Evolutionary conservation across 2,329 filamentous ascomycete genomes (phyloP), one percentile per base, ranked within the genome.

Genomic region (Plectosphaerella sp.): DNA sequence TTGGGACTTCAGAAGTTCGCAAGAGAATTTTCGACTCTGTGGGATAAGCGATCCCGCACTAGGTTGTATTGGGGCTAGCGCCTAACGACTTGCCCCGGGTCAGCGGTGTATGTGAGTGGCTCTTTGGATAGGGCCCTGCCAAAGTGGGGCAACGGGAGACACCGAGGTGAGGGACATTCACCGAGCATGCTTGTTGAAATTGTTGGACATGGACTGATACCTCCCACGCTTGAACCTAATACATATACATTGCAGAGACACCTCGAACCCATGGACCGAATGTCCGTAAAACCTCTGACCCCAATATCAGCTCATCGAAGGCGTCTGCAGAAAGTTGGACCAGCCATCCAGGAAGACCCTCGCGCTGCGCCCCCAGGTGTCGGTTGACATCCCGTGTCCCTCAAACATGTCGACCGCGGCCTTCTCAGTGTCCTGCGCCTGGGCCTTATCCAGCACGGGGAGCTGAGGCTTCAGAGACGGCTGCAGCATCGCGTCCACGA

Each of bases 401-500:
- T 62, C 60, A 28, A 71, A 54, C 37, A 70, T 51, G 33, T 70
- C 67, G 59, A 60, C 62, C 6, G 68, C 69, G 48, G 71, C 57
- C 28, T 59, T 62, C 24, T 69, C 60, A 18, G 68, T 54, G 24
- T 67, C 67, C 10, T 59, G 57, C 1, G 55, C 54, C 5, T 51
- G 28, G 12, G 35, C 10, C 49, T 36, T 12, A 46, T 47, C 49
- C 6, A 47, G 4, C 4, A 5, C 22, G 18, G 49, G 43, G 5
- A 51, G 24, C 28, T 41, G 37, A 6, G 48, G 43, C 12, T 56
- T 51, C 20, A 53, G 36, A 5, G 52, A 46, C 9, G 67, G 66
- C 49, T 67, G 59, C 24, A 71, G 51, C 16, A 57, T 56, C 15
- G 57, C 57, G 43, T 64, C 64, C n/a, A 64, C 52, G 4, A 54